Evolutionary conservation across 1,139 yeast species (phyloP), one percentile per base, ranked within the genome.

Genomic region (Taphrina pruni): DNA sequence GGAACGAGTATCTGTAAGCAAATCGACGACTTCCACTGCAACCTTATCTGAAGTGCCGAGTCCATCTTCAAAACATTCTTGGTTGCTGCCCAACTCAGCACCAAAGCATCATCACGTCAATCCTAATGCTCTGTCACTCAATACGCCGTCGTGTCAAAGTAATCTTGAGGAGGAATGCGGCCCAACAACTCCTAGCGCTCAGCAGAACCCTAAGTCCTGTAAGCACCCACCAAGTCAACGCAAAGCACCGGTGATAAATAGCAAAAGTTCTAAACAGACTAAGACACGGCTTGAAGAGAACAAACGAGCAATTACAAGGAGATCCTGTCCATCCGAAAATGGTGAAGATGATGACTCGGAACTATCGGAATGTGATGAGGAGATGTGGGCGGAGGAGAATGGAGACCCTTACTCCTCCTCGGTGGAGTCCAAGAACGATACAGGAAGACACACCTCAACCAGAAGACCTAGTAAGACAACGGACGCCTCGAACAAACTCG

Each of bases 121-220:
- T 39, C 60, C 60, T 2, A 56, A 38, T 35, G 60, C 60, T 11
- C 17, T 56, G 14, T 56, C 60, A 5, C 57, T 54, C n/a, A 35
- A 14, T 12, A 9, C 57, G 14, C 21, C 43, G 3, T 6, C 17
- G 6, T 54, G 20, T 11, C 43, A 54, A 9, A 36, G 12, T 35
- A 26, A 26, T 21, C 11, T 8, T 50, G 54, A 6, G 2, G 54
- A 26, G 32, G 36, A 8, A 7, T 14, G 36, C 20, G 32, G 14
- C 2, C 21, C 54, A 2, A 7, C 36, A 8, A 50, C 36, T 21
- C 36, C 54, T n/a, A 50, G 11, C 32, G 9, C 36, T 6, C 54
- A 50, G n/a, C 12, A 21, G 36, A 26, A 32, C 2, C 4, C n/a
- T 2, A 14, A 21, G 1, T 21, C 32, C 8, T 7, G 9, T 6